These are phyloP conservation scores for Talaromyces albobiverticillius DNA, from an alignment of 2,329 filamentous ascomycete species.

Conservation along the genomic window DNA sequence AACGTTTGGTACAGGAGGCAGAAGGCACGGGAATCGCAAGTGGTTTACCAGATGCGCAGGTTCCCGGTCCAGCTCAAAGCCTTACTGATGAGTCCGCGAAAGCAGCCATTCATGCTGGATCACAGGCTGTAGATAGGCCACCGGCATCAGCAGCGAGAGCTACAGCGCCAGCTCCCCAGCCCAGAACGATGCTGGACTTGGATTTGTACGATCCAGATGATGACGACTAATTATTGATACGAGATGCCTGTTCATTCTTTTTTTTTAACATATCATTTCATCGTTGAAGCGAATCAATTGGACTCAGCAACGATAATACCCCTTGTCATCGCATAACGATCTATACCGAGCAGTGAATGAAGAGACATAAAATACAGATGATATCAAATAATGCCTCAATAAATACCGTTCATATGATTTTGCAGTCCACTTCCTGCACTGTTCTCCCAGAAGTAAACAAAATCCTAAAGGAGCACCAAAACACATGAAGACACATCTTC, in stretches of 20 bases:
- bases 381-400: too few relatives aligned
- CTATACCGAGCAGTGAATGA: neutral
- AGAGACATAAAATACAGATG: neutral
- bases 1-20: conserved; percentile 51
- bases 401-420: conserved; percentile 47
- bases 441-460: conserved; percentile 60
- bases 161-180: conserved; percentile 25
- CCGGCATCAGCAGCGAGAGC: conserved; percentile 9
- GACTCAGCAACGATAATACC: neutral
- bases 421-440: conserved; percentile 54
- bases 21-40: conserved; percentile 51
- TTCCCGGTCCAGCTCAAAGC: conserved; percentile 34
- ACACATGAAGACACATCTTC: conserved; percentile 52
- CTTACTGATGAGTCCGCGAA: conserved; percentile 30
- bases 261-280: neutral
- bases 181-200: conserved; percentile 42
- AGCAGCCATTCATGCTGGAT: conserved; percentile 31
- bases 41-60: conserved; percentile 41
- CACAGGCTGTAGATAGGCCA: conserved; percentile 18
- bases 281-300: neutral
- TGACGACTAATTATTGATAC: conserved; percentile 31
- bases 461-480: conserved; percentile 55
- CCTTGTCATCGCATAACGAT: neutral
- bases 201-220: conserved; percentile 46
- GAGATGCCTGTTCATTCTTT: neutral